Percentiles rank a stretch among this genome's conserved stretches.
Conservation (phyloP, 2,329 filamentous ascomycete genomes). For the Aspergillus japonicus region DNA sequence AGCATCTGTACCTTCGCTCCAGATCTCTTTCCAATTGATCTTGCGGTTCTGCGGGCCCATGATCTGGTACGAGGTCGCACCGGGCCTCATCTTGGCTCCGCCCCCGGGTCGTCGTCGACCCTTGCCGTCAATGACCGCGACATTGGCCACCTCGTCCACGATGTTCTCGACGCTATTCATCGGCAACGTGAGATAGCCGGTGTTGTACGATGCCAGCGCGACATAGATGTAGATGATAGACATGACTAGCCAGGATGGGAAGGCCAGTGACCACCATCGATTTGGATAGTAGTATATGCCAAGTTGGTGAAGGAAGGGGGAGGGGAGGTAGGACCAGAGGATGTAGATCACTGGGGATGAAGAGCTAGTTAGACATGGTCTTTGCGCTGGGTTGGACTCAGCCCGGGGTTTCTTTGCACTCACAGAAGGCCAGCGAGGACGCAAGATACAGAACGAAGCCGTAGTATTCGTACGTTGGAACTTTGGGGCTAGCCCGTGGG, state of each 20-base stretch:
- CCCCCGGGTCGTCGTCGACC: conserved; percentile 55
- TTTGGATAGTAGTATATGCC: conserved; percentile 97
- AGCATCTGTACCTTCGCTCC: conserved; percentile 91
- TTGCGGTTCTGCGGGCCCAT: conserved; percentile 44
- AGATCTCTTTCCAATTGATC: conserved; percentile 75
- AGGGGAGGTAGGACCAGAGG: conserved; percentile 86
- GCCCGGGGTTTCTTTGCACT: conserved; percentile 41
- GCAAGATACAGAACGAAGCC: conserved; percentile 96
- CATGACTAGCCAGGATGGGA: conserved; percentile 88
- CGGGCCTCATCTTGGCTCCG: conserved; percentile 43
- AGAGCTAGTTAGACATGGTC: background rate
- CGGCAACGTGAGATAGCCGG: conserved; percentile 79
- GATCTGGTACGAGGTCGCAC: conserved; percentile 42
- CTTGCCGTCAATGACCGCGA: conserved; percentile 76
- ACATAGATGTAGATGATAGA: conserved; percentile 89
- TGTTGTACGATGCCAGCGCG: conserved; percentile 87
- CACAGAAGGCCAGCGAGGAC: conserved; percentile 74
- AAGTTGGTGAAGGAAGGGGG: conserved; percentile 84
- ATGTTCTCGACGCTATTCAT: conserved; percentile 81
- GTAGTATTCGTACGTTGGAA: conserved; percentile 99
- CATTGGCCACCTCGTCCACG: conserved; percentile 83
- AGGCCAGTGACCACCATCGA: conserved; percentile 93
- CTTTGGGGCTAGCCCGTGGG: conserved; percentile 82
- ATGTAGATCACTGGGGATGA: conserved; percentile 56
- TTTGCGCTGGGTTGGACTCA: too few species aligned